Evolutionary conservation across 805 yeast genomes (phyloP).

Genomic region (Candida qinlingensis): DNA sequence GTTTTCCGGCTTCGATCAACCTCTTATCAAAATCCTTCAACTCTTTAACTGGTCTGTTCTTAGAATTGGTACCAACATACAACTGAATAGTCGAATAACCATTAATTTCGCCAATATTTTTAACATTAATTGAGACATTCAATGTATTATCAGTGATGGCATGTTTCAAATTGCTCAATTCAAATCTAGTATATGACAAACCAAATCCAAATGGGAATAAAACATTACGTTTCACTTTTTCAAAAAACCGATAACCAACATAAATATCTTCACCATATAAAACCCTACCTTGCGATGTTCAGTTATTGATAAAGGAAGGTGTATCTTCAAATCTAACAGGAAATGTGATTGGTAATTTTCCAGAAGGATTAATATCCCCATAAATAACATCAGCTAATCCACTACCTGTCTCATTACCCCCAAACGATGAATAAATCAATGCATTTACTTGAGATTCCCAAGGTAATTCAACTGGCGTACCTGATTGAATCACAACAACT

Average conservation of each 20-base stretch:
- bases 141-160: conserved; percentile 23
- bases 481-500: conserved; percentile 53
- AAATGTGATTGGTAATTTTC: conserved; percentile 52
- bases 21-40: conserved; percentile 54
- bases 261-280: conserved; percentile 62
- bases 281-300: conserved; percentile 46
- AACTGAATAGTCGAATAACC: conserved; percentile 57
- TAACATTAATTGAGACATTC: conserved; percentile 34
- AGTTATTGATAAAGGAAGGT: conserved; percentile 50
- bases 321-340: conserved; percentile 48
- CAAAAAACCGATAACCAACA: conserved; percentile 60
- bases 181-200: conserved; percentile 52
- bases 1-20: conserved; percentile 38
- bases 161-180: conserved; percentile 33
- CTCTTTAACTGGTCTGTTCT: conserved; percentile 52
- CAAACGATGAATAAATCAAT: conserved; percentile 51
- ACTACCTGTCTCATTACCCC: conserved; percentile 56
- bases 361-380: conserved; percentile 58
- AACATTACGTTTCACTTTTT: conserved; percentile 41
- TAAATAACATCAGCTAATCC: conserved; percentile 56
- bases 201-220: conserved; percentile 62
- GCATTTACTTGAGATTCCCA: conserved; percentile 42
- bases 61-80: conserved; percentile 36
- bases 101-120: conserved; percentile 41
- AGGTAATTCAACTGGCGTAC: conserved; percentile 58